Evolutionary conservation across 1,284 basidiomycete species (phyloP).

Genomic region (Hemileia vastatrix): DNA sequence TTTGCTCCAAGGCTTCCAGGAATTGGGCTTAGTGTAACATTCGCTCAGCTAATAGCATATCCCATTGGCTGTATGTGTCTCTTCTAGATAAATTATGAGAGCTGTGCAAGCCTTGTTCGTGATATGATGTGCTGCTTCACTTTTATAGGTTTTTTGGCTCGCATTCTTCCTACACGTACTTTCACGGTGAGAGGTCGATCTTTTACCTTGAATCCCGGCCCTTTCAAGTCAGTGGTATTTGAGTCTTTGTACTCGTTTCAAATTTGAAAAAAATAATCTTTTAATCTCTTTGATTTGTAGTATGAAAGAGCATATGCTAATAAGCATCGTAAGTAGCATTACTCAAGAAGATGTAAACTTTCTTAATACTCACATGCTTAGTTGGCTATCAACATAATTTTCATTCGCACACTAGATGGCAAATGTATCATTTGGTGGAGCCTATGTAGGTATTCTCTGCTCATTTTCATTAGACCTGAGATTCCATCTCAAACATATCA

Average conservation of each 20-base stretch:
- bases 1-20: constrained; percentile 17
- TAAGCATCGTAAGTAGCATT: constrained; percentile 23
- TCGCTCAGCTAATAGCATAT: constrained; percentile 16
- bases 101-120: not conserved
- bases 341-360: too few relatives aligned
- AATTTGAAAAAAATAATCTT: not conserved
- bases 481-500: not conserved
- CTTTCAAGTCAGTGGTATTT: constrained; percentile 22
- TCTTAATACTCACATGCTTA: not conserved
- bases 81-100: too few relatives aligned
- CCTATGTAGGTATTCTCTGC: constrained; percentile 9
- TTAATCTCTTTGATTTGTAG: not conserved
- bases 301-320: constrained; percentile 23
- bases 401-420: constrained; percentile 4
- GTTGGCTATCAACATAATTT: not conserved
- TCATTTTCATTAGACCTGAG: not conserved
- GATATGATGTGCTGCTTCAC: not conserved
- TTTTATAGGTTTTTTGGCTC: constrained; percentile 9
- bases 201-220: constrained; percentile 21
- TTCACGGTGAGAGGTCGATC: not conserved
- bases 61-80: constrained; percentile 13
- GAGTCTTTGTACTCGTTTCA: not conserved
- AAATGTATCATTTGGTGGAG: constrained; percentile 22
- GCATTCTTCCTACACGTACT: constrained; percentile 1
- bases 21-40: constrained; percentile 16